Evolutionary conservation across 2,329 filamentous ascomycete species (phyloP), one percentile per base, ranked within the genome.

Genomic region (Boeremia lycopersici): DNA sequence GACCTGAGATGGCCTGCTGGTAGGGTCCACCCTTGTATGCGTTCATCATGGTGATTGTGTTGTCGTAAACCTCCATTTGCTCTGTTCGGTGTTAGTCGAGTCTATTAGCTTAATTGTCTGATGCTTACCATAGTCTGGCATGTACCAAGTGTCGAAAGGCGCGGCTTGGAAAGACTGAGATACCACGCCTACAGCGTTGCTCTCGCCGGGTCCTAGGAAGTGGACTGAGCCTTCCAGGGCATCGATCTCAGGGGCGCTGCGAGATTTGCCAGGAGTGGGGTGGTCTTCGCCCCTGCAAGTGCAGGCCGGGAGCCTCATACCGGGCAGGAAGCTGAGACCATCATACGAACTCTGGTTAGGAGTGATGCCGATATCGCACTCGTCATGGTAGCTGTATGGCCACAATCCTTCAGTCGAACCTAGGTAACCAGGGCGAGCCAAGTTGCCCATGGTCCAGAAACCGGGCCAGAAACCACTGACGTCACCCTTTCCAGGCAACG

Each of bases 381-480:
- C 74, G 62, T 89, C 82, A 61, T 85, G 80, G 68, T 90, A 90
- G 62, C 85, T 89, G 76, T 90, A 90, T 0, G 88, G 88, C 88
- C 88, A 90, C 72, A 89, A 79, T 4, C 88, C 88, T 58, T 90
- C 87, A 0, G 87, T 90, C 1, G 87, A 89, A 9, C 86, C 84
- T 29, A 85, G 81, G 71, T 89, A 89, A 11, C 88, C 88, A 25
- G 88, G 85, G 60, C 88, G 81, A 33, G 84, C 88, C 19, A 90
- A 79, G 65, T 90, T 90, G 4, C 88, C 88, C 86, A 90, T 89
- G 0, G 86, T 81, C 88, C 88, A 90, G 73, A 89, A 88, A 73
- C 88, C 88, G 36, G 88, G 88, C 88, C 88, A 90, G 74, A 90
- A 88, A 53, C 88, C 88, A 50, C 84, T 81, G 12, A 85, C 82